Evolutionary conservation across 2,329 filamentous ascomycete species (phyloP).

Genomic region (Trichoderma atrobrunneum): DNA sequence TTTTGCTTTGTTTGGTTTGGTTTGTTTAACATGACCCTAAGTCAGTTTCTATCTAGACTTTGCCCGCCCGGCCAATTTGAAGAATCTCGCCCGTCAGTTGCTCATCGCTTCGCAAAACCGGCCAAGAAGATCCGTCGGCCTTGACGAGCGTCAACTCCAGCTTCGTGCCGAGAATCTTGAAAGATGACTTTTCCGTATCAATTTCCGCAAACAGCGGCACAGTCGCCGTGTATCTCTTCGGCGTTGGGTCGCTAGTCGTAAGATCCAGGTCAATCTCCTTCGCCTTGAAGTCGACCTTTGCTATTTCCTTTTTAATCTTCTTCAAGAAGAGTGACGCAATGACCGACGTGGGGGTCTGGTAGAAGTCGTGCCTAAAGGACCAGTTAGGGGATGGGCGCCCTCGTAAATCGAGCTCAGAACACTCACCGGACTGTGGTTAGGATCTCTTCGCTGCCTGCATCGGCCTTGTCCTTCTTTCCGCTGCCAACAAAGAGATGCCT

Average conservation of each 20-base stretch:
- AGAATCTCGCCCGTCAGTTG: conserved; percentile 70
- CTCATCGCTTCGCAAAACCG: conserved; percentile 78
- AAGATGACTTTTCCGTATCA: conserved; percentile 70
- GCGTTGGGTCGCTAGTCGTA: conserved; percentile 71
- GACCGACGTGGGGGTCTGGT: conserved; percentile 81
- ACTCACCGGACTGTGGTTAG: conserved; percentile 70
- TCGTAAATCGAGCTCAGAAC: not conserved
- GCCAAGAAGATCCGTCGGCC: conserved; percentile 77
- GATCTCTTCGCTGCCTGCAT: conserved; percentile 63
- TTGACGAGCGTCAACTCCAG: conserved; percentile 73
- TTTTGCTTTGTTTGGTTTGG: not conserved
- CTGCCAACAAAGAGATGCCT: conserved; percentile 82
- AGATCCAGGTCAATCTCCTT: conserved; percentile 72
- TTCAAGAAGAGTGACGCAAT: conserved; percentile 94
- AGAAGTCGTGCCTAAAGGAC: conserved; percentile 69
- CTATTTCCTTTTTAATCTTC: conserved; percentile 84
- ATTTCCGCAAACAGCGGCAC: conserved; percentile 77
- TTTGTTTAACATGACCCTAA: not conserved
- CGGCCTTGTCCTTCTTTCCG: conserved; percentile 59
- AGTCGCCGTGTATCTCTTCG: conserved; percentile 73
- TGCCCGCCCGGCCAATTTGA: conserved; percentile 75
- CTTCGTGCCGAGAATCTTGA: conserved; percentile 85
- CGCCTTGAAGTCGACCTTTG: conserved; percentile 67
- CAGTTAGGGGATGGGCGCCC: not conserved
- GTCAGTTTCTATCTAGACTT: conserved; percentile 2